Evolutionary conservation across 768 basidiomycete species (phyloP), one percentile per base, ranked within the genome.

Genomic region (Russula abietina): DNA sequence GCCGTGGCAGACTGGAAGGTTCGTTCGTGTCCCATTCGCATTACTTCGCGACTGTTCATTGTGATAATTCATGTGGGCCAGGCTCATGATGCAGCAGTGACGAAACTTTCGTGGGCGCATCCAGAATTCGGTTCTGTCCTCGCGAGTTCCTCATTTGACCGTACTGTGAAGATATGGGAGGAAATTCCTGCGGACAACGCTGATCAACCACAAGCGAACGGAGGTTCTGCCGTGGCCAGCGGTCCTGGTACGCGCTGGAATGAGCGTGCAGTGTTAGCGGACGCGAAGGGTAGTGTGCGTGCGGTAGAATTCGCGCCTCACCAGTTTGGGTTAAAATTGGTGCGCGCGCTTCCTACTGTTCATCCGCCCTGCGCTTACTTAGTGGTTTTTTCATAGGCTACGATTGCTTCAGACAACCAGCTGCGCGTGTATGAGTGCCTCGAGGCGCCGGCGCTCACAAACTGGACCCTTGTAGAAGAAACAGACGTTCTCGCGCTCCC

Each of bases 1-100:
- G 80, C 85, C 2, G 88, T 92, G 69, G 87, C 91, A 60, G 93
- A 95, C 69, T 97, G 94, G 94, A 95, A 93, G 80, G n/a, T n/a
- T n/a, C n/a, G 93, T 89, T 58, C 50, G 80, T 69, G 22, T 6
- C 32, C 2, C n/a, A 11, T 54, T 50, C 28, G 24, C 54, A n/a
- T n/a, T 3, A 6, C 39, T 32, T 54, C 43, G 19, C 30, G 41
- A 45, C 12, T 41, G 39, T 57, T 62, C 53, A 57, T 32, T 41
- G n/a, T 57, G 30, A 61, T 32, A 30, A 22, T 7, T 7, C 32
- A 43, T 12, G 14, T 26, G 14, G 14, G 39, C 16, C 69, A 96
- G 91, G 96, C 95, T n/a, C 95, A 98, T 72, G 93, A 96, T 69
- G 93, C 93, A 17, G 85, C 95, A 0, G 80, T 97, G 41, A 84